Base-by-base conservation (phyloP, 805 yeast species). In the Tanozyma kutaoensis region DNA sequence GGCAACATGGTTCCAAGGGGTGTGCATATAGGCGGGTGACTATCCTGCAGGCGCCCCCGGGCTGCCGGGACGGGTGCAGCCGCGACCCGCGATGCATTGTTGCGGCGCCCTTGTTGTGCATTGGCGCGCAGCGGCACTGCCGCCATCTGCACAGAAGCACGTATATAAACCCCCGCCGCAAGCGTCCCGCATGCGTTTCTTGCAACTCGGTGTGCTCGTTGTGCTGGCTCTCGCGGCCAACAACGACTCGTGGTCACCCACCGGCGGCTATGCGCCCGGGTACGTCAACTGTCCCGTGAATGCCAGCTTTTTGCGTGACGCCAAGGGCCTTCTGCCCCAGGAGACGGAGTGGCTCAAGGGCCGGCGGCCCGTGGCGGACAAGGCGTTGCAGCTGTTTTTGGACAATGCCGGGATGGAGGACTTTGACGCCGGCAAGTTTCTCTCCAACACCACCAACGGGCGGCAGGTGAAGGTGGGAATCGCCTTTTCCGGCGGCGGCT, bases 401-500 rank as follows among this genome's bases (percentile, higher is more conserved):
- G 40, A 52, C 3, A 55, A 62, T 14, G 61, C 70, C 4, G 56
- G 58, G 24, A 46, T 68, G 48, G 45, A 55, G 11, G 67, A 65
- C 39, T 66, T 66, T 33, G 64, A 68, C 35, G 61, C 67, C 1
- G 56, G 52, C 14, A 44, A 39, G 0, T 72, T 57, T 33, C 39
- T 64, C 13, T 34, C 39, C 20, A 54, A 54, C 24, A 32, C 43
- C 5, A 45, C 60, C 21, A 52, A 60, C 39, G 46, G 51, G 16
- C 19, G 22, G 7, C 17, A 5, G 7, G 7, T 67, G 30, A 58
- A 62, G 26, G 55, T 77, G 23, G 85, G 72, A 4, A 34, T 66
- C 2, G 58, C 84, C 5, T 72, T 75, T 38, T 65, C 81, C 11
- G 95, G 95, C 24, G 95, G 95, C 45, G 95, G 95, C 3, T 84